Evolutionary conservation across 371 early-diverging fungal genomes (phyloP).

Genomic region (Mortierella sp.): DNA sequence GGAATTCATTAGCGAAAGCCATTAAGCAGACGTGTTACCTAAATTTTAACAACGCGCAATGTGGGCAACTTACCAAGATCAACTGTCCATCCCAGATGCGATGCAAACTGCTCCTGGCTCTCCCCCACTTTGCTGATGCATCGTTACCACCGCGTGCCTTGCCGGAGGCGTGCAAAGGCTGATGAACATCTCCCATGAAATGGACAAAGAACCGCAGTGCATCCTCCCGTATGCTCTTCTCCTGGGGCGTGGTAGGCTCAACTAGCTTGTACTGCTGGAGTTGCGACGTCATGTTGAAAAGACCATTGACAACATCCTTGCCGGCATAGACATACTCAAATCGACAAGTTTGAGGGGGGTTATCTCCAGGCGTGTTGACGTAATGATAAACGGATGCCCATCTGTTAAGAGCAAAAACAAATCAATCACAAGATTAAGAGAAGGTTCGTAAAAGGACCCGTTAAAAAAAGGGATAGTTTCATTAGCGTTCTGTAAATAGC

Average conservation of each 20-base stretch:
- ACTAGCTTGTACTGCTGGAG: slow-evolving; percentile 35
- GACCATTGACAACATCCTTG: slow-evolving; percentile 54
- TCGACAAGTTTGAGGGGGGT: slow-evolving; percentile 46
- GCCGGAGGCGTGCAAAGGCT: slow-evolving; percentile 61
- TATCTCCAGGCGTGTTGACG: slow-evolving; percentile 52
- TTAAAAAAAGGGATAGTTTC: neutral
- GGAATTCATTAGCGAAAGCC: neutral
- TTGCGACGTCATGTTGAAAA: slow-evolving; percentile 53
- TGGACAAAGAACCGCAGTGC: slow-evolving; percentile 61
- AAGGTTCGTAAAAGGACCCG: neutral
- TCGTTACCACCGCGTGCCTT: slow-evolving; percentile 56
- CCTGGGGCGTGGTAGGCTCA: slow-evolving; percentile 32
- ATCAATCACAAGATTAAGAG: neutral
- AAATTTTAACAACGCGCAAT: neutral
- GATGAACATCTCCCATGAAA: slow-evolving; percentile 64
- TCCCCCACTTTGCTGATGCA: slow-evolving; percentile 45
- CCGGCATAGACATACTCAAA: slow-evolving; percentile 36
- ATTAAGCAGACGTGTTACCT: neutral
- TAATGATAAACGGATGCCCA: slow-evolving; percentile 49
- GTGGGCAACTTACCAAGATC: slow-evolving; percentile 33
- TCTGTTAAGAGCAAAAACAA: slow-evolving; percentile 9
- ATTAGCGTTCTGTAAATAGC: neutral
- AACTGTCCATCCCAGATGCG: slow-evolving; percentile 58
- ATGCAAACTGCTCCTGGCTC: slow-evolving; percentile 54
- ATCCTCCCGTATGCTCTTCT: slow-evolving; percentile 41